Conservation (phyloP, 805 yeast species). For the Scheffersomyces amazonensis region DNA sequence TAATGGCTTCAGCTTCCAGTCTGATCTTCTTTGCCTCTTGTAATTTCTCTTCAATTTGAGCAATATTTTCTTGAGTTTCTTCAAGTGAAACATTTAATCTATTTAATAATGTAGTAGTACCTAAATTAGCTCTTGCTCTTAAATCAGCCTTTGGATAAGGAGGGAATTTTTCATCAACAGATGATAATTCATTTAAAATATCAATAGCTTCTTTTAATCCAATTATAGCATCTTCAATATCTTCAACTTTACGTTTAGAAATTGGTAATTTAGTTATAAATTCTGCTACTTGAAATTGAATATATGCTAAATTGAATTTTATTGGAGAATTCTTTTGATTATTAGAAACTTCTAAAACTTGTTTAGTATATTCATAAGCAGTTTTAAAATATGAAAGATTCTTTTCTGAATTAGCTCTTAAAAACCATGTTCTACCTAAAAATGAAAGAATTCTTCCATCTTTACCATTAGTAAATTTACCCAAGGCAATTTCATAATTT, state of each 20-base stretch:
- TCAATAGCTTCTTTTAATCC: constrained; percentile 64
- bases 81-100: constrained; percentile 68
- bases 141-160: constrained; percentile 81
- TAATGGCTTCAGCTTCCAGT: constrained; percentile 50
- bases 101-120: constrained; percentile 67
- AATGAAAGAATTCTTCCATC: constrained; percentile 68
- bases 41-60: constrained; percentile 54
- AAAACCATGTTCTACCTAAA: constrained; percentile 86
- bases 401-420: constrained; percentile 69
- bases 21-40: constrained; percentile 69
- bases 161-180: constrained; percentile 52
- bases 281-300: constrained; percentile 86
- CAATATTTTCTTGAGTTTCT: constrained; percentile 70
- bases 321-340: constrained; percentile 30
- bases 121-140: constrained; percentile 83
- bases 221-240: constrained; percentile 52
- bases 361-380: constrained; percentile 60
- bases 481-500: constrained; percentile 76
- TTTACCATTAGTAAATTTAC: constrained; percentile 57
- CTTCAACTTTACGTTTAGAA: constrained; percentile 58
- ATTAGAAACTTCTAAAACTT: constrained; percentile 44
- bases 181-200: constrained; percentile 55
- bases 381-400: constrained; percentile 56
- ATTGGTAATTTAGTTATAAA: constrained; percentile 59
- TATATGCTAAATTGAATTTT: constrained; percentile 77